Conservation (phyloP, 805 yeast species). For the Kazachstania kunashirensis region DNA sequence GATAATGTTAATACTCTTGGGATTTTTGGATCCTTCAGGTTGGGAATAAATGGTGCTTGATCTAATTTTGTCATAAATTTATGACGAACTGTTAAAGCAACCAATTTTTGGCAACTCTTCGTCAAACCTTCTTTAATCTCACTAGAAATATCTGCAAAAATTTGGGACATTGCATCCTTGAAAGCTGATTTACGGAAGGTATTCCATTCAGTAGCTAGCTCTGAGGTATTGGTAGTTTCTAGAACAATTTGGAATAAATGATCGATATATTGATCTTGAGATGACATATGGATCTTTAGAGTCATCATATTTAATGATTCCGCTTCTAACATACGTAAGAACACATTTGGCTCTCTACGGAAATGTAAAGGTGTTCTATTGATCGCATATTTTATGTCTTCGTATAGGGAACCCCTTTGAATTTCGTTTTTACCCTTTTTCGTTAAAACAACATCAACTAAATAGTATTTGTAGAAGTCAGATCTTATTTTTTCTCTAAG, state of each 20-base stretch:
- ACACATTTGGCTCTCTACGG: conserved; percentile 64
- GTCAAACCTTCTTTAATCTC: conserved; percentile 78
- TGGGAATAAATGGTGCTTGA: conserved; percentile 89
- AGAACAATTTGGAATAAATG: conserved; percentile 44
- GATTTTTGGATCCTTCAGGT: conserved; percentile 68
- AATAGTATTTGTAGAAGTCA: conserved; percentile 54
- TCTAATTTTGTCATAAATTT: conserved; percentile 63
- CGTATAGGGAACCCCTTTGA: conserved; percentile 69
- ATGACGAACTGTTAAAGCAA: conserved; percentile 61
- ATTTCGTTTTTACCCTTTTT: conserved; percentile 76
- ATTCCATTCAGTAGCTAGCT: conserved; percentile 73
- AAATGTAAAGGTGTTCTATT: conserved; percentile 74
- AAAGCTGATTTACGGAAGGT: conserved; percentile 58
- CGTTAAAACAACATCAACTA: conserved; percentile 65
- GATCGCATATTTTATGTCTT: conserved; percentile 83
- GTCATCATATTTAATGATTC: conserved; percentile 67
- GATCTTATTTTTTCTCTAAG: conserved; percentile 61
- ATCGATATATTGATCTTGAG: conserved; percentile 33
- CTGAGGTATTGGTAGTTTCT: conserved; percentile 71
- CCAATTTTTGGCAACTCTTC: conserved; percentile 59
- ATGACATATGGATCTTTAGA: conserved; percentile 45
- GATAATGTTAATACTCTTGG: conserved; percentile 79
- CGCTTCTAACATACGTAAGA: conserved; percentile 85
- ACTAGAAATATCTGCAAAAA: conserved; percentile 56
- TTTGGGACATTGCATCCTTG: conserved; percentile 53